phyloP scores from a whole-genome alignment of 352 stramenopile species.

The Globisporangium alternatum region DNA sequence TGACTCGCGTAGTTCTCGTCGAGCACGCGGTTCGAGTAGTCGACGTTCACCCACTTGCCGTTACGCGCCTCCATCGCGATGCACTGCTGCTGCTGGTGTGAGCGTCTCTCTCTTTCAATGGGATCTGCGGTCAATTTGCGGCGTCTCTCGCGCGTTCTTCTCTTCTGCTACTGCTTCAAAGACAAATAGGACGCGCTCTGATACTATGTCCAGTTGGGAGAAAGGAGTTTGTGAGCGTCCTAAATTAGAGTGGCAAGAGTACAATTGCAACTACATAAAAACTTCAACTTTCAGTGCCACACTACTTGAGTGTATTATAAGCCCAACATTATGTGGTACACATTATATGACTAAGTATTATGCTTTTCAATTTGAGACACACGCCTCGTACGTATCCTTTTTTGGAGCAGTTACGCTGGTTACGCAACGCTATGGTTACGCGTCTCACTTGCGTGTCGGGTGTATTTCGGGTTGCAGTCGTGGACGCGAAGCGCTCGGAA shows the following conservation, averaged over 20 bases:
- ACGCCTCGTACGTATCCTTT: no score
- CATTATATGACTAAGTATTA: not conserved
- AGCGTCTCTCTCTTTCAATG: not conserved
- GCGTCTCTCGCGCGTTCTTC: not conserved
- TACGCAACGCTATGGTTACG: not conserved
- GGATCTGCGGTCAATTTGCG: not conserved
- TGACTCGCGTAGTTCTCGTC: slow-evolving; percentile 30
- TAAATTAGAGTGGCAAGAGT: not conserved
- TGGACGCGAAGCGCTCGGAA: not conserved
- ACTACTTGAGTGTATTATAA: not conserved
- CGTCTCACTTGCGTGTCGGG: not conserved
- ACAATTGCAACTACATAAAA: not conserved
- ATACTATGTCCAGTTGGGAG: no score
- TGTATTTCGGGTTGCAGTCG: slow-evolving; percentile 8
- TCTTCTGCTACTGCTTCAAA: not conserved
- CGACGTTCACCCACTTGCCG: slow-evolving; percentile 87
- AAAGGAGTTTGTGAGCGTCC: not conserved
- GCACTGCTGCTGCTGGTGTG: not conserved
- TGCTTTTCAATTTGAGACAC: no score
- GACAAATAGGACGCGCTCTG: not conserved
- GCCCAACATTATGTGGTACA: not conserved
- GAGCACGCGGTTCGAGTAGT: slow-evolving; percentile 72
- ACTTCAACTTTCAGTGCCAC: not conserved
- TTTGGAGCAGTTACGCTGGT: no score
- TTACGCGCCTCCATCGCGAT: slow-evolving; percentile 54